These are phyloP conservation scores for Oidiodendron maius DNA, from an alignment of 495 filamentous ascomycete genomes.

Conservation along the genomic window DNA sequence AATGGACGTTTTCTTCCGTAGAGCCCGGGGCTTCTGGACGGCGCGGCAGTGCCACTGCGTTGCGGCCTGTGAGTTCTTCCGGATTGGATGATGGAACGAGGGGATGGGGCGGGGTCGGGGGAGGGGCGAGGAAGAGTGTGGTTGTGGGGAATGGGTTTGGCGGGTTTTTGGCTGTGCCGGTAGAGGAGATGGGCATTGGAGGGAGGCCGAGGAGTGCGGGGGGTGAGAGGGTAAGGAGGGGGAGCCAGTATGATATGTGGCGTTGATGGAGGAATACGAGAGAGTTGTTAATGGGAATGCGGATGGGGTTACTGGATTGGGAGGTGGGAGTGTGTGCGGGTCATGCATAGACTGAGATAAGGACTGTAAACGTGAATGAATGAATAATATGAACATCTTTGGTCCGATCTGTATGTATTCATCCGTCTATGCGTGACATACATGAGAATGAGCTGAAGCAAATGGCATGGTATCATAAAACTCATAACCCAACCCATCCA, in stretches of 20 bases:
- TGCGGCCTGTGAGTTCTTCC: constrained; percentile 43
- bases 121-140: constrained; percentile 39
- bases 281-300: no score
- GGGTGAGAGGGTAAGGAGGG: constrained; percentile 13
- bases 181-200: constrained; percentile 41
- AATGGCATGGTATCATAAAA: not conserved
- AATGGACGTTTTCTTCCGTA: constrained; percentile 68
- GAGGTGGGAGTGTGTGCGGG: no score
- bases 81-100: constrained; percentile 26
- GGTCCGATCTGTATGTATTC: no score
- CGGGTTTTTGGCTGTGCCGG: constrained; percentile 75
- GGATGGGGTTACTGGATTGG: no score
- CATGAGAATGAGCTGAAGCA: no score
- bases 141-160: constrained; percentile 67
- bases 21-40: constrained; percentile 21
- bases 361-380: no score
- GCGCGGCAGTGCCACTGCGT: constrained; percentile 18
- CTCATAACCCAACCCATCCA: not conserved
- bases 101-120: constrained; percentile 6
- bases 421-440: no score
- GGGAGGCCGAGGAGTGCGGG: constrained; percentile 13
- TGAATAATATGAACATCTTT: no score
- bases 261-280: constrained; percentile 17
- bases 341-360: no score
- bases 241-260: constrained; percentile 21